phyloP scores from a whole-genome alignment of 352 stramenopile species.

The Globisporangium parvum region DNA sequence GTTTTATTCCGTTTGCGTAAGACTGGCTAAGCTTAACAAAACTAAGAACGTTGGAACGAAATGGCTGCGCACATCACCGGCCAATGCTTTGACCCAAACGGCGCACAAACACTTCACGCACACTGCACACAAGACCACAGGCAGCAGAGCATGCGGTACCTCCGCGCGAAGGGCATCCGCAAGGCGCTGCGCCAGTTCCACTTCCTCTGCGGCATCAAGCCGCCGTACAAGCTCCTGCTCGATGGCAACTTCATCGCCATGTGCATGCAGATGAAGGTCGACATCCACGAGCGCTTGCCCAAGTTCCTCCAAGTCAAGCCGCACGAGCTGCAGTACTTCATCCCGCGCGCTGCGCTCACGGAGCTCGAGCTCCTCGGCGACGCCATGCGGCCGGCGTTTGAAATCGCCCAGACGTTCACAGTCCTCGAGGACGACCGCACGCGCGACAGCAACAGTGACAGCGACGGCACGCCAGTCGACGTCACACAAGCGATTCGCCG shows the following conservation, averaged over 20 bases:
- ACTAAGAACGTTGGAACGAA: too few relatives aligned
- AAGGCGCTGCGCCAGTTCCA: constrained; percentile 86
- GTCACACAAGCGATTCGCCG: constrained; percentile 19
- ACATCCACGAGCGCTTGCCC: constrained; percentile 66
- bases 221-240: constrained; percentile 77
- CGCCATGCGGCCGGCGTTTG: constrained; percentile 46
- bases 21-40: too few relatives aligned
- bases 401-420: constrained; percentile 63
- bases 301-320: constrained; percentile 82
- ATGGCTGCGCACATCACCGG: neutral
- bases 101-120: neutral
- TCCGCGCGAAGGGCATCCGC: constrained; percentile 81
- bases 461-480: constrained; percentile 21
- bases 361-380: constrained; percentile 74
- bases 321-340: constrained; percentile 66
- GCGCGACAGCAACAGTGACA: neutral
- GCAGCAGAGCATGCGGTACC: constrained; percentile 50
- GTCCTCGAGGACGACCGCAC: constrained; percentile 40
- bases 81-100: constrained; percentile 11
- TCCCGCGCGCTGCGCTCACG: constrained; percentile 54
- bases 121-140: neutral
- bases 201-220: constrained; percentile 84
- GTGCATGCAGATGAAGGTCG: constrained; percentile 85
- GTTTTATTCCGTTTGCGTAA: too few relatives aligned
- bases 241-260: constrained; percentile 87